Percentiles rank a stretch among this genome's conserved stretches.
These are phyloP conservation scores for Phyllachora maydis DNA, from an alignment of 2,329 filamentous ascomycete genomes.

Conservation along the genomic window DNA sequence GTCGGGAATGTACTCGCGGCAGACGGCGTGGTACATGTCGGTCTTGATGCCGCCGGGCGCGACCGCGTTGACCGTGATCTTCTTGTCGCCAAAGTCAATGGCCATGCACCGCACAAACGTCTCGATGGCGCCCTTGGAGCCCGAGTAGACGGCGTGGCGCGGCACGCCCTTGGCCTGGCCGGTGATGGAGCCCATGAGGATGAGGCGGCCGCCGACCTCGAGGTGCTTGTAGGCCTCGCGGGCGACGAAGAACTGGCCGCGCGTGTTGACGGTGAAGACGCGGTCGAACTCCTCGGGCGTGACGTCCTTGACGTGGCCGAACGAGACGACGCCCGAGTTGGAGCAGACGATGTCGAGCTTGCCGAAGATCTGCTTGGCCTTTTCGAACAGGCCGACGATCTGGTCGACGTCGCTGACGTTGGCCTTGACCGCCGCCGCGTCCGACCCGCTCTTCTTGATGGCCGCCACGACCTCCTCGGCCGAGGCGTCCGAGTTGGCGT, in stretches of 20 bases:
- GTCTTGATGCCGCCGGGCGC: constrained; percentile 43
- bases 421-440: constrained; percentile 30
- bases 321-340: constrained; percentile 48
- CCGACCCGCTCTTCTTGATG: constrained; percentile 42
- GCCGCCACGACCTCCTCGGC: constrained; percentile 44
- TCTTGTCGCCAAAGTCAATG: constrained; percentile 42
- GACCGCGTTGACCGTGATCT: constrained; percentile 42
- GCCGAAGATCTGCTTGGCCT: constrained; percentile 42
- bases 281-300: constrained; percentile 52
- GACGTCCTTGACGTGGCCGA: constrained; percentile 48
- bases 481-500: constrained; percentile 41
- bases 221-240: constrained; percentile 51
- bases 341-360: constrained; percentile 50
- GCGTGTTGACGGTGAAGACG: constrained; percentile 47
- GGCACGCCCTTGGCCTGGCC: constrained; percentile 46
- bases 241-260: constrained; percentile 53
- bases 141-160: constrained; percentile 54
- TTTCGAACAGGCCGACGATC: constrained; percentile 40
- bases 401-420: constrained; percentile 44
- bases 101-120: constrained; percentile 59
- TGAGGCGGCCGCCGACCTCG: constrained; percentile 45
- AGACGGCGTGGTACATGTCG: constrained; percentile 43
- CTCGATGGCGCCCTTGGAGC: constrained; percentile 57
- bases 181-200: constrained; percentile 56
- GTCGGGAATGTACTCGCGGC: constrained; percentile 38